phyloP scores from a whole-genome alignment of 2,329 filamentous ascomycete species.

The Diaporthe sp. region DNA sequence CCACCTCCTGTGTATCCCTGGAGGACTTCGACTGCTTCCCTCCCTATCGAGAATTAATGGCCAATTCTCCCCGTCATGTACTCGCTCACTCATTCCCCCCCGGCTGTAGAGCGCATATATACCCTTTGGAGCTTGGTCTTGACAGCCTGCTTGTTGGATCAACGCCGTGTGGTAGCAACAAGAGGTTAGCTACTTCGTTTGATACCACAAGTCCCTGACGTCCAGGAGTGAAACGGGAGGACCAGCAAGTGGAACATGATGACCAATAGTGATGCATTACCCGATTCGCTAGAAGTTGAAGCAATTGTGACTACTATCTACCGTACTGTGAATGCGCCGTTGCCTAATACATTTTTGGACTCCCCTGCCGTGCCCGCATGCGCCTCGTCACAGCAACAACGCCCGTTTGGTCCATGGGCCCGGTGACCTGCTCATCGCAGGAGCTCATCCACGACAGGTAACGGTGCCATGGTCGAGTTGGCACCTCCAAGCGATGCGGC shows the following conservation, averaged over 20 bases:
- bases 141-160: not conserved
- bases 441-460: constrained; percentile 37
- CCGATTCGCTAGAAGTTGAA: not conserved
- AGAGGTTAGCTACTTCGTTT: not conserved
- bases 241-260: not conserved
- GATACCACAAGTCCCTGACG: not conserved
- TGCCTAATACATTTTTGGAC: constrained; percentile 11
- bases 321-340: not conserved
- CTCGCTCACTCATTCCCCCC: not conserved
- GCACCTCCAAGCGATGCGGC: not conserved
- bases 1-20: not conserved
- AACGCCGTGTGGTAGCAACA: not conserved
- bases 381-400: not conserved
- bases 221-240: too few relatives aligned
- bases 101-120: too few relatives aligned
- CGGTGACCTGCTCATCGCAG: constrained; percentile 9
- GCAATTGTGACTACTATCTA: not conserved
- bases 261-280: not conserved
- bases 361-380: not conserved
- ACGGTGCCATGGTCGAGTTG: constrained; percentile 27
- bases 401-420: not conserved
- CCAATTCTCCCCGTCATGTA: not conserved
- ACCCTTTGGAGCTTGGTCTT: not conserved
- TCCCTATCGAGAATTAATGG: too few relatives aligned
- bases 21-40: not conserved